These are phyloP conservation scores for Pseudozyma tsukubaensis DNA, from an alignment of 1,284 basidiomycete species.

Conservation along the genomic window DNA sequence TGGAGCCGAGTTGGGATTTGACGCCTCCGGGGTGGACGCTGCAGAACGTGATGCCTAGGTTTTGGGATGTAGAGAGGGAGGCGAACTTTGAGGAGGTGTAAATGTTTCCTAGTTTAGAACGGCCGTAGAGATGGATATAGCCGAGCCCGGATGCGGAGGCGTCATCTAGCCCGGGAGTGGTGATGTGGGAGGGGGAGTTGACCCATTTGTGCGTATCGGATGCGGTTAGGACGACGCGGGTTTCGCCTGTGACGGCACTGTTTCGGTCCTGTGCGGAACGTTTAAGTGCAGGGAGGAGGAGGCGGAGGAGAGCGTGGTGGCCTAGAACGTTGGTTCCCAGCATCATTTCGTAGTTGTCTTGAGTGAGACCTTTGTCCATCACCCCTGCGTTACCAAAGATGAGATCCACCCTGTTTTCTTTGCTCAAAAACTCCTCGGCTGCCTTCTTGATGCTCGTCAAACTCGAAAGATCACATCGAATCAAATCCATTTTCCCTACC, in stretches of 20 bases:
- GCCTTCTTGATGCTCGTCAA: conserved; percentile 42
- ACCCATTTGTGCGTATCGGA: conserved; percentile 46
- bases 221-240: conserved; percentile 47
- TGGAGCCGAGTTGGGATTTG: conserved; percentile 20
- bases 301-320: conserved; percentile 49
- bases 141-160: conserved; percentile 8
- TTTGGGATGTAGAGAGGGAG: conserved; percentile 14
- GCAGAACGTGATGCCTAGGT: conserved; percentile 37
- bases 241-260: conserved; percentile 9
- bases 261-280: conserved; percentile 8
- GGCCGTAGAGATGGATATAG: conserved; percentile 45
- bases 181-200: conserved; percentile 15
- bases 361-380: conserved; percentile 29
- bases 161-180: not conserved
- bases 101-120: conserved; percentile 49
- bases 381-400: conserved; percentile 57
- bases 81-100: conserved; percentile 34
- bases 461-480: conserved; percentile 50
- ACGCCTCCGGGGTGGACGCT: conserved; percentile 53
- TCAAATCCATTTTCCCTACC: conserved; percentile 28
- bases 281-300: conserved; percentile 42
- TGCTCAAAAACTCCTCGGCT: conserved; percentile 21
- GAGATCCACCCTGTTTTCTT: conserved; percentile 47
- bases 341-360: conserved; percentile 57
- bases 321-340: conserved; percentile 55